Base-by-base conservation (phyloP, 345 rosid genomes). In the Punica granatum region DNA sequence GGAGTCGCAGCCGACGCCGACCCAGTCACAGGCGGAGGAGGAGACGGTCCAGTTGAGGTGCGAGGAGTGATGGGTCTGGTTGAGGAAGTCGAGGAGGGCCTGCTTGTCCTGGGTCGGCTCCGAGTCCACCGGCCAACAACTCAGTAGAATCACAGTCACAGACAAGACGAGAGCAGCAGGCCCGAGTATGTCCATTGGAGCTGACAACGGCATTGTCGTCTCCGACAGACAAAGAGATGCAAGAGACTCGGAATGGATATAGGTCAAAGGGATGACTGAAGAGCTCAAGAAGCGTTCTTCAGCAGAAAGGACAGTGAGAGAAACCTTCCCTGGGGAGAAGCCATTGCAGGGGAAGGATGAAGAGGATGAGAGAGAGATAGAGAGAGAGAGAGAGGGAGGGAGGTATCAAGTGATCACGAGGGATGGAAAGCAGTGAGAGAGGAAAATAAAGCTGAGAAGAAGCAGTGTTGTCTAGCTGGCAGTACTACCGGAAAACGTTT, bases 1-100 rank as follows among this genome's bases (percentile, higher is more conserved):
- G 16, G 81, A 19, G 79, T 86, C 82, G 84, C 99, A 94, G 63
- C 36, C 51, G 23, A 93, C 79, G 7, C 98, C 98, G 39, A 87
- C 79, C 97, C 97, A 94, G 80, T 63, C 72, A 73, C 99, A 94
- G 49, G 88, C 92, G 11, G 99, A 85, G 64, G 68, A 77, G 8
- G 89, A 78, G 41, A 68, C 70, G 82, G 84, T 88, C 97, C 99
- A 93, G 53, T 82, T 88, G 43, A 93, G 68, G 56, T 97, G 94
- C 41, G 77, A 78, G 61, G 77, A 79, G 77, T 90, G 97, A 14
- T 81, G 93, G 53, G 76, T 80, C 58, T 49, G 63, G 1, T 74
- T 2, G 42, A 88, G 70, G 80, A 93, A 93, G 14, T 80, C 67
- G 72, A 93, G 92, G 65, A 94, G 95, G 3, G 97, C 88, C 83